Conservation (phyloP, 768 basidiomycete genomes). For the Podaxis carcinomalis region DNA sequence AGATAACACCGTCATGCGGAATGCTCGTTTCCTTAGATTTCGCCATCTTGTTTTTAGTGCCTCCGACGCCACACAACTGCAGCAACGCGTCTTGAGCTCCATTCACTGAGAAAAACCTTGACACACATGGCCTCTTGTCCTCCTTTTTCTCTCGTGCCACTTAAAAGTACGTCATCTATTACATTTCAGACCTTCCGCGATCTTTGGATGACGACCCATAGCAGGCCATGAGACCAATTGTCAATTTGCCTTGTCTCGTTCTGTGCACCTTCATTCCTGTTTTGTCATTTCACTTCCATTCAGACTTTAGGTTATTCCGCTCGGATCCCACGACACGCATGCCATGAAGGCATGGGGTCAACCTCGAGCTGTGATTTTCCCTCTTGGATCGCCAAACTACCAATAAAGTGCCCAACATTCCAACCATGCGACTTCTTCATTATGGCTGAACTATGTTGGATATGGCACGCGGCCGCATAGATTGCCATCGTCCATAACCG, state of each 20-base stretch:
- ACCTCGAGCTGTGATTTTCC: neutral
- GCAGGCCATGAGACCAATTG: neutral
- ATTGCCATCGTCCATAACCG: neutral
- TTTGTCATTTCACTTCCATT: neutral
- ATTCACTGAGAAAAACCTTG: neutral
- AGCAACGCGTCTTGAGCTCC: neutral
- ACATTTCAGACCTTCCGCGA: neutral
- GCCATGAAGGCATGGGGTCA: neutral
- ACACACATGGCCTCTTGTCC: neutral
- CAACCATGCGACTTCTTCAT: neutral
- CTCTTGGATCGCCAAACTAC: neutral
- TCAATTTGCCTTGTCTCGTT: neutral
- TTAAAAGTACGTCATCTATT: neutral
- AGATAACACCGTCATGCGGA: neutral
- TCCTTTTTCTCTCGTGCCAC: neutral
- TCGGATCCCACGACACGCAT: neutral
- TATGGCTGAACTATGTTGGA: neutral
- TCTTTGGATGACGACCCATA: neutral
- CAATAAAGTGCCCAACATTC: neutral
- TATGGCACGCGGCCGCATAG: neutral
- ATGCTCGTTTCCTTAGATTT: neutral
- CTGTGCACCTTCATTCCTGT: neutral
- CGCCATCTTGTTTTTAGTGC: neutral
- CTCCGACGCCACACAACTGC: neutral
- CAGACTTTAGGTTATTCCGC: neutral